A percentile compares a stretch with the other conserved stretches of the same genome.
Conservation (phyloP, 495 filamentous ascomycete genomes). For the Penicillium taxi region DNA sequence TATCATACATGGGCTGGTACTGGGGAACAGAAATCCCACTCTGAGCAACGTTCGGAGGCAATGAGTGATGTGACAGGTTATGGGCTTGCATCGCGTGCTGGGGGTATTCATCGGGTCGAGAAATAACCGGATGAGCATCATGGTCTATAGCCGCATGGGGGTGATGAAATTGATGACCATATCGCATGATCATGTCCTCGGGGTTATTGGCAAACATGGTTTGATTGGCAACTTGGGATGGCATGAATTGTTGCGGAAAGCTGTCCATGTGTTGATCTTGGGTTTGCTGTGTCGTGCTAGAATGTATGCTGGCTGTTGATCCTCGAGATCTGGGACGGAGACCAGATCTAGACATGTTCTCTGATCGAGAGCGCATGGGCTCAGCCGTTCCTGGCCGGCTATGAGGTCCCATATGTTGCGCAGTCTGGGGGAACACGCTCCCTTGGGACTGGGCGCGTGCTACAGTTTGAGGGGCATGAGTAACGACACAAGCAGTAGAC, state of each 20-base stretch:
- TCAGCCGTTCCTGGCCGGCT: constrained; percentile 42
- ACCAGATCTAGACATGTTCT: constrained; percentile 51
- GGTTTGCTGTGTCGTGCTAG: constrained; percentile 57
- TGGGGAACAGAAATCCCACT: constrained; percentile 40
- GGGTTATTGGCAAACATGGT: constrained; percentile 44
- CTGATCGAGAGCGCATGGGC: constrained; percentile 49
- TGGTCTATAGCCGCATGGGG: constrained; percentile 45
- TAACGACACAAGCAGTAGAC: background rate
- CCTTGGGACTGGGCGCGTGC: constrained; percentile 24
- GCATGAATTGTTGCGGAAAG: constrained; percentile 43
- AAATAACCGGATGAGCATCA: constrained; percentile 39
- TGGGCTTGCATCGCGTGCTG: constrained; percentile 43
- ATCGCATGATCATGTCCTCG: constrained; percentile 57
- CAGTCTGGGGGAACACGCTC: constrained; percentile 31
- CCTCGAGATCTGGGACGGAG: constrained; percentile 69
- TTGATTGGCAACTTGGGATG: constrained; percentile 46
- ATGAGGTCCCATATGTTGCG: constrained; percentile 28
- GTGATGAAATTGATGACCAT: constrained; percentile 49
- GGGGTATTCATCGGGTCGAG: constrained; percentile 39
- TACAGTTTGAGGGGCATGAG: constrained; percentile 6
- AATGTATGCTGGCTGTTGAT: constrained; percentile 77
- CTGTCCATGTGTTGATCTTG: constrained; percentile 52
- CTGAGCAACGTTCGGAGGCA: constrained; percentile 22
- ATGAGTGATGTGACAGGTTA: constrained; percentile 32
- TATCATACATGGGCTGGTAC: constrained; percentile 52